Percentiles rank a stretch among this genome's conserved stretches.
These are phyloP conservation scores for Marasmius sp. DNA, from an alignment of 1,284 basidiomycete genomes.

Conservation along the genomic window DNA sequence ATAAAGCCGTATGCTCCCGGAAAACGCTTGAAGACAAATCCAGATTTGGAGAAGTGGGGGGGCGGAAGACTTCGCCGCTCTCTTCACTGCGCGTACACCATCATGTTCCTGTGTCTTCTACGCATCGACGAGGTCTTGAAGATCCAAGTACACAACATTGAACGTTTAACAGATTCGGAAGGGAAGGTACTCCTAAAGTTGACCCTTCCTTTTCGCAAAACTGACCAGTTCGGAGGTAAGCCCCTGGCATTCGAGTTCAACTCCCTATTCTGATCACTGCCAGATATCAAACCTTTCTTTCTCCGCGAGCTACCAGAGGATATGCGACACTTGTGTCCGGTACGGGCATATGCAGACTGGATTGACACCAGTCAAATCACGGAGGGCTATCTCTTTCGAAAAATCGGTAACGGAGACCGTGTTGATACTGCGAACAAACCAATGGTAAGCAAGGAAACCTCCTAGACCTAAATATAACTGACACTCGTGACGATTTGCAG, in stretches of 20 bases:
- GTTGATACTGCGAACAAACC: constrained; percentile 10
- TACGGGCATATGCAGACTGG: constrained; percentile 21
- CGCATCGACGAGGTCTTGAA: constrained; percentile 33
- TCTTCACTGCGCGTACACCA: constrained; percentile 24
- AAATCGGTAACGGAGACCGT: constrained; percentile 18
- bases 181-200: constrained; percentile 14
- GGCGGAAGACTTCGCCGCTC: constrained; percentile 21
- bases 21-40: not conserved
- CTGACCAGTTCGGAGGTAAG: constrained; percentile 23
- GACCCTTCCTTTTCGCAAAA: constrained; percentile 27
- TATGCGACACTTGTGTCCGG: constrained; percentile 21
- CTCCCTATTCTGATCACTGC: not conserved
- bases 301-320: constrained; percentile 14
- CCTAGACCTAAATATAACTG: too few species aligned
- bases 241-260: not conserved
- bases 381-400: constrained; percentile 22
- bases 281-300: constrained; percentile 24
- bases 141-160: constrained; percentile 28
- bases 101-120: constrained; percentile 32
- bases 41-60: constrained; percentile 21
- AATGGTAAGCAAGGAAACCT: constrained; percentile 17
- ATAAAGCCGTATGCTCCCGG: constrained; percentile 14
- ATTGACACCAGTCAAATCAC: constrained; percentile 7
- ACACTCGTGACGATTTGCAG: constrained; percentile 10
- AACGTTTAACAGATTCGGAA: constrained; percentile 4